Evolutionary conservation across 1,284 basidiomycete species (phyloP).

Genomic region (Trichosporon sp.): DNA sequence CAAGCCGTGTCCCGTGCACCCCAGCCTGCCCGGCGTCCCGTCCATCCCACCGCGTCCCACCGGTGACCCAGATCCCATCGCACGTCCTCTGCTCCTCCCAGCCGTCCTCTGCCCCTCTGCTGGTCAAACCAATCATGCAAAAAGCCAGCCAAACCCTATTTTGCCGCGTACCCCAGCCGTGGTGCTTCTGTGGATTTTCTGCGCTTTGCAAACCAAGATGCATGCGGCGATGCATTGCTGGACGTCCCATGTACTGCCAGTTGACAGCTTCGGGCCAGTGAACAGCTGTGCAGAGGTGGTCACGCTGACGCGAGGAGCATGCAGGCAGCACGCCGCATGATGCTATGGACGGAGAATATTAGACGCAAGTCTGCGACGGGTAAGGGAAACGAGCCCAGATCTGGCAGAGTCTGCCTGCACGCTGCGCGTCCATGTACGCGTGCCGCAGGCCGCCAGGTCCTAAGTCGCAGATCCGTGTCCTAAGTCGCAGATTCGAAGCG

Average conservation of each 20-base stretch:
- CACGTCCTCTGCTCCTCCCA: not conserved
- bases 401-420: not conserved
- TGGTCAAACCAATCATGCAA: not conserved
- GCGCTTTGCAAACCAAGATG: not conserved
- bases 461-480: too few species aligned
- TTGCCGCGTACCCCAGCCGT: conserved; percentile 3
- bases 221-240: not conserved
- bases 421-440: not conserved
- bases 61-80: not conserved
- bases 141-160: not conserved
- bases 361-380: not conserved
- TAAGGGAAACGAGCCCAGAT: not conserved
- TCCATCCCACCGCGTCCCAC: not conserved
- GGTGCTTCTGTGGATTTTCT: not conserved
- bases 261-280: too few species aligned
- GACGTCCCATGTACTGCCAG: too few species aligned
- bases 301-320: too few species aligned
- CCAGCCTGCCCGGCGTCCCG: not conserved
- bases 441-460: not conserved
- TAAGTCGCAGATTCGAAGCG: too few species aligned
- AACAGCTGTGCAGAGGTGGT: too few species aligned
- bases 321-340: not conserved
- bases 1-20: too few species aligned
- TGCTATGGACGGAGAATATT: conserved; percentile 1
- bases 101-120: not conserved